Evolutionary conservation across 208 protist genomes (phyloP).

Genomic region (Crithidia sp.): DNA sequence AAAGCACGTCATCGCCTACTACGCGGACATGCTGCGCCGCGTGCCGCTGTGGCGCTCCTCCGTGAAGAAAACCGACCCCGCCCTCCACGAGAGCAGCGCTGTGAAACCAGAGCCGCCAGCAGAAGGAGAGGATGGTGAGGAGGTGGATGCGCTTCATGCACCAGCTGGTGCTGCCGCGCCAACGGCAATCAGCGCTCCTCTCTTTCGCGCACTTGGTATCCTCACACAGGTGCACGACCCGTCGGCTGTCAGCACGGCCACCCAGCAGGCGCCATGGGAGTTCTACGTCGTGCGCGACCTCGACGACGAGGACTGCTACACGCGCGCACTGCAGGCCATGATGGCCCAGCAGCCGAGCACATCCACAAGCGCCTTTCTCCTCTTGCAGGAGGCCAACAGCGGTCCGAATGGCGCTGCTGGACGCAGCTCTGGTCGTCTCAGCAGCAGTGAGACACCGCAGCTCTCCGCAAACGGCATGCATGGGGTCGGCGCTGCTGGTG

Average conservation of each 20-base stretch:
- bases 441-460: background rate
- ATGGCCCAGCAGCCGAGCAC: constrained; percentile 25
- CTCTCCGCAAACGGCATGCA: background rate
- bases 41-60: constrained; percentile 48
- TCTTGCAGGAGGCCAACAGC: constrained; percentile 6
- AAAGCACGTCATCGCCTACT: constrained; percentile 56
- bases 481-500: constrained; percentile 1
- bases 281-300: constrained; percentile 75
- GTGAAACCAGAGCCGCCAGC: constrained; percentile 24
- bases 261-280: constrained; percentile 78
- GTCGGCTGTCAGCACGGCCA: constrained; percentile 29
- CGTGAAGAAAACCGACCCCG: constrained; percentile 15
- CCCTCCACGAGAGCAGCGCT: background rate
- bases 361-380: constrained; percentile 7
- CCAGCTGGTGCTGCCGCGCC: background rate
- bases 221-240: constrained; percentile 73
- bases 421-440: background rate
- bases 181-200: background rate
- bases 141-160: background rate
- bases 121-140: constrained; percentile 17
- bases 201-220: constrained; percentile 71
- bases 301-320: constrained; percentile 66
- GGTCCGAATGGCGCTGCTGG: background rate
- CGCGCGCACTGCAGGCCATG: constrained; percentile 55
- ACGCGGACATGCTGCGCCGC: constrained; percentile 66